Conservation (phyloP, 352 stramenopile genomes). For the Phytopythium helicoides region DNA sequence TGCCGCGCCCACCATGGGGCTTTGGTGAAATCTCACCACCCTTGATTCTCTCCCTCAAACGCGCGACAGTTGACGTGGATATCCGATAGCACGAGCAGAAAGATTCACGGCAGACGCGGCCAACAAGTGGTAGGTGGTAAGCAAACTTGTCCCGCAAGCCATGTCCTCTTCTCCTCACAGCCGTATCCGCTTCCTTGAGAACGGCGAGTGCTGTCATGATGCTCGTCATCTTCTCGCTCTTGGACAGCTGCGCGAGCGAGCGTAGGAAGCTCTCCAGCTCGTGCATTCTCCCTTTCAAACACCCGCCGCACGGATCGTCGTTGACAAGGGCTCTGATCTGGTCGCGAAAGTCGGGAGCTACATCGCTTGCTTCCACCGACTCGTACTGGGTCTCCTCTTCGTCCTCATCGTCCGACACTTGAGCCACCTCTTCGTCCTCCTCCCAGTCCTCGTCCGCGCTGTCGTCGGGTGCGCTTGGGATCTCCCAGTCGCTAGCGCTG, state of each 20-base stretch:
- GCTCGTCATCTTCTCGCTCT: neutral
- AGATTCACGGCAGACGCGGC: neutral
- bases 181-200: neutral
- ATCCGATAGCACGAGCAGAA: neutral
- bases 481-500: neutral
- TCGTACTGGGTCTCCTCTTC: neutral
- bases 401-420: neutral
- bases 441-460: slow-evolving; percentile 4
- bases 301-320: neutral
- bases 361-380: too few relatives aligned
- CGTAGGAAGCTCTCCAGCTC: neutral
- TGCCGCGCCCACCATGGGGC: neutral
- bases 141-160: neutral
- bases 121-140: neutral
- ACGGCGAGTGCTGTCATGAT: neutral
- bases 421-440: neutral
- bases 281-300: neutral
- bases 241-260: neutral
- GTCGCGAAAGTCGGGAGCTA: too few relatives aligned
- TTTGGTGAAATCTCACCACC: neutral
- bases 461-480: neutral
- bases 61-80: neutral
- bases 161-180: neutral
- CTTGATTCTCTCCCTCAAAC: neutral
- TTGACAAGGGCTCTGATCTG: too few relatives aligned